phyloP scores from a whole-genome alignment of 305 asterid genomes.

The Euphrasia arctica region DNA sequence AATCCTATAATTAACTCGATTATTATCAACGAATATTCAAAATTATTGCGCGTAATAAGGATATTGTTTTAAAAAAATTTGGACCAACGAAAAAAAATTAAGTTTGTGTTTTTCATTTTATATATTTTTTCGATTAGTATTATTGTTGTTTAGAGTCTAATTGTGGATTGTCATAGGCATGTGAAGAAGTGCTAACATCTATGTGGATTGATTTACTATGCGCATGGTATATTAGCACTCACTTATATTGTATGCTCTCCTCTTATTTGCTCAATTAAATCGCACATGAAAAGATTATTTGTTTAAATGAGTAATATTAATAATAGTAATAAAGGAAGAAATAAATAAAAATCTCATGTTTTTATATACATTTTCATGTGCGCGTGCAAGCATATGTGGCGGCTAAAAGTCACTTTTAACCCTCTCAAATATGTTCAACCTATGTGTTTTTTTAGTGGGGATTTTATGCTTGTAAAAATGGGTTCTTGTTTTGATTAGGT shows the following conservation, averaged over 20 bases:
- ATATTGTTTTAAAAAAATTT: no score
- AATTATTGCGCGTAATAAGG: no score
- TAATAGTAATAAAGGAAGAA: not conserved
- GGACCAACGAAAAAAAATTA: not conserved
- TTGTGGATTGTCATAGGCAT: no score
- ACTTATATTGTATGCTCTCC: slow-evolving; percentile 17
- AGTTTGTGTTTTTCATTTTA: no score
- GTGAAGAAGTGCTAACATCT: no score
- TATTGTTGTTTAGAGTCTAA: no score
- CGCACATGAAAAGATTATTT: not conserved
- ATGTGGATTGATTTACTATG: slow-evolving; percentile 4
- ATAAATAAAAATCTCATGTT: slow-evolving; percentile 9
- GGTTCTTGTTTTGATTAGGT: slow-evolving; percentile 23
- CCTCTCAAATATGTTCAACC: slow-evolving; percentile 33
- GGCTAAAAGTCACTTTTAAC: slow-evolving; percentile 47
- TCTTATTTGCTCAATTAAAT: not conserved
- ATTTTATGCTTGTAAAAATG: slow-evolving; percentile 26
- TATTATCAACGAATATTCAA: no score
- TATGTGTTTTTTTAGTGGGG: slow-evolving; percentile 33
- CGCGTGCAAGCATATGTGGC: slow-evolving; percentile 53
- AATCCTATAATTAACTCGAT: no score
- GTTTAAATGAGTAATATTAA: not conserved
- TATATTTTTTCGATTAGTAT: no score
- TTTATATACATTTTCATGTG: slow-evolving; percentile 12
- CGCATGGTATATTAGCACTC: slow-evolving; percentile 35